Percentiles rank a stretch among this genome's conserved stretches.
These are phyloP conservation scores for Eucalyptus microcorys DNA, from an alignment of 345 rosid genomes.

Conservation along the genomic window DNA sequence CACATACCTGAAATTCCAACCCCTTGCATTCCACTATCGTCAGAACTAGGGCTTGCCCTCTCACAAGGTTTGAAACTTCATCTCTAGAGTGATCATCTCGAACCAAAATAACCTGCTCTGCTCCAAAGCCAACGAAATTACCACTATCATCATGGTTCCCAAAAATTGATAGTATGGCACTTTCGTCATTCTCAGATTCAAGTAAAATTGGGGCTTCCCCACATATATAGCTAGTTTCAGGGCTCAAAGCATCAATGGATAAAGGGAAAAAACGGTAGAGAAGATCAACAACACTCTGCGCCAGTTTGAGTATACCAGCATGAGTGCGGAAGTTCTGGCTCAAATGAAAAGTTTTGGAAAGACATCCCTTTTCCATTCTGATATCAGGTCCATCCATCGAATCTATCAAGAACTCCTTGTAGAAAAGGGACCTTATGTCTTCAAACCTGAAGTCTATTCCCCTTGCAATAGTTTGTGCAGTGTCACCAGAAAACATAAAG, in stretches of 20 bases:
- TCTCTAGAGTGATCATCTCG: neutral
- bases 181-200: slow-evolving; percentile 12
- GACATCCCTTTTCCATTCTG: slow-evolving; percentile 4
- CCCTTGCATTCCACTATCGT: neutral
- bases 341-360: slow-evolving; percentile 20
- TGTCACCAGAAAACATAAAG: slow-evolving; percentile 39
- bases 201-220: slow-evolving; percentile 46
- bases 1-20: slow-evolving; percentile 1
- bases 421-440: slow-evolving; percentile 29
- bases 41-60: neutral
- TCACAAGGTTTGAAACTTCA: neutral
- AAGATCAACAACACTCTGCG: slow-evolving; percentile 42
- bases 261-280: slow-evolving; percentile 26
- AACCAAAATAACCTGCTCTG: slow-evolving; percentile 2
- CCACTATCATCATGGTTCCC: neutral
- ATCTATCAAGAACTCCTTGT: slow-evolving; percentile 15
- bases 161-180: slow-evolving; percentile 4
- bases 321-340: slow-evolving; percentile 46
- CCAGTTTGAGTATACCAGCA: slow-evolving; percentile 30
- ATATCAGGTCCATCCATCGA: neutral
- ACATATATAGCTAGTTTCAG: slow-evolving; percentile 19
- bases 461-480: slow-evolving; percentile 33
- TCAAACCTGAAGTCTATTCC: slow-evolving; percentile 44
- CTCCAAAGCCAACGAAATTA: neutral
- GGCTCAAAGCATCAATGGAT: slow-evolving; percentile 17